Conservation (phyloP, 2,329 filamentous ascomycete species). For the Juglanconis oblonga region DNA sequence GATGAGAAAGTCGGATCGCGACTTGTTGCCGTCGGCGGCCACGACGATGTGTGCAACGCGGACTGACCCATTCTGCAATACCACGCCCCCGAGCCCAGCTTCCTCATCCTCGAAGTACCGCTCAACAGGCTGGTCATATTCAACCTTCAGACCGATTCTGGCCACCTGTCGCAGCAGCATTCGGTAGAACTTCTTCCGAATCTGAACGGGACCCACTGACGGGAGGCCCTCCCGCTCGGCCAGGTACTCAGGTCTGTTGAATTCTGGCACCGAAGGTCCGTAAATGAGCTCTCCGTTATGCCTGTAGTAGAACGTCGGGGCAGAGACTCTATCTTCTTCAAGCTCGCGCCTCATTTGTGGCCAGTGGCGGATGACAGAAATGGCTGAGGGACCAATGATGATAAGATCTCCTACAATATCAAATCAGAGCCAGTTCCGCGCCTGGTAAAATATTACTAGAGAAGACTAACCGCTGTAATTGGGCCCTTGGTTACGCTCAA, state of each 20-base stretch:
- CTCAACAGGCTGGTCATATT: constrained; percentile 27
- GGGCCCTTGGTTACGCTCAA: not conserved
- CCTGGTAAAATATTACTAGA: no score
- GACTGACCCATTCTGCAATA: not conserved
- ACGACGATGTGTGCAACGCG: not conserved
- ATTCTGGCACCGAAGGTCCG: not conserved
- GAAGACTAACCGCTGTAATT: not conserved
- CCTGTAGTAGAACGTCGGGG: not conserved
- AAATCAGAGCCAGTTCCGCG: no score
- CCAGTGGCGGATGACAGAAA: not conserved
- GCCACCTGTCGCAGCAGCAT: constrained; percentile 24
- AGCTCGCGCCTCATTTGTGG: not conserved
- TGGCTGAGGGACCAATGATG: not conserved
- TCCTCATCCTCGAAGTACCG: constrained; percentile 25
- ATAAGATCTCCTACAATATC: not conserved
- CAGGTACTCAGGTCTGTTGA: constrained; percentile 1
- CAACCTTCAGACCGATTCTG: constrained; percentile 26
- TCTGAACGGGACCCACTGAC: not conserved
- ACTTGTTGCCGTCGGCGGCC: not conserved
- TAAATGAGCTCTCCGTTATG: not conserved
- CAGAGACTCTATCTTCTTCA: not conserved
- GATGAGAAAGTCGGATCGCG: not conserved
- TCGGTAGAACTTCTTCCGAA: not conserved
- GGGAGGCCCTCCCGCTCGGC: not conserved
- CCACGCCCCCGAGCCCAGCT: not conserved